phyloP scores from a whole-genome alignment of 2,329 filamentous ascomycete genomes.

The Hymenoscyphus occultus region DNA sequence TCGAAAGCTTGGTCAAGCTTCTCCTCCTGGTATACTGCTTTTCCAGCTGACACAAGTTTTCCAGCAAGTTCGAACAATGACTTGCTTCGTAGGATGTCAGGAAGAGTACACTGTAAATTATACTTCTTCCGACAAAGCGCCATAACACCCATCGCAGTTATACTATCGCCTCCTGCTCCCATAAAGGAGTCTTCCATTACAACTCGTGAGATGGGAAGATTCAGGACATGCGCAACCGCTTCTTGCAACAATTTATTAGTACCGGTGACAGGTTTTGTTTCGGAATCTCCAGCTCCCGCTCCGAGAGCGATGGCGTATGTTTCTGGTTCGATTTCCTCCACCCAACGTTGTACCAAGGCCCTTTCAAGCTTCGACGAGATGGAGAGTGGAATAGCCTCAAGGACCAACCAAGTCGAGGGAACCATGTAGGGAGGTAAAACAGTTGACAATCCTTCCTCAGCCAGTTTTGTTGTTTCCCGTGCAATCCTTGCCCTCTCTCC shows the following conservation, averaged over 20 bases:
- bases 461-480: not conserved
- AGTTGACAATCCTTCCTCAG: not conserved
- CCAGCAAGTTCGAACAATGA: slow-evolving; percentile 13
- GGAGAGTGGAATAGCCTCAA: slow-evolving; percentile 12
- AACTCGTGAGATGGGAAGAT: not conserved
- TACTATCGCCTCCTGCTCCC: slow-evolving; percentile 37
- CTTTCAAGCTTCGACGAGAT: slow-evolving; percentile 17
- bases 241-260: not conserved
- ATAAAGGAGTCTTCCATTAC: slow-evolving; percentile 34
- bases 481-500: slow-evolving; percentile 7
- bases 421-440: slow-evolving; percentile 16
- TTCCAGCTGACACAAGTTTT: not conserved
- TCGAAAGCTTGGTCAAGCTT: slow-evolving; percentile 14
- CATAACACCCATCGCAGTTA: slow-evolving; percentile 44
- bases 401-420: slow-evolving; percentile 15
- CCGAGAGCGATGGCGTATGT: not conserved
- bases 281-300: not conserved
- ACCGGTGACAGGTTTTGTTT: not conserved
- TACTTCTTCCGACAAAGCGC: slow-evolving; percentile 32
- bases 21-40: slow-evolving; percentile 10
- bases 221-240: not conserved
- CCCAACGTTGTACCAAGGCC: slow-evolving; percentile 3
- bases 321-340: slow-evolving; percentile 8
- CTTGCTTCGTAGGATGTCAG: slow-evolving; percentile 18
- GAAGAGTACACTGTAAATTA: slow-evolving; percentile 38